phyloP scores from a whole-genome alignment of 208 protist species.

The Herpetomonas tarakana region DNA sequence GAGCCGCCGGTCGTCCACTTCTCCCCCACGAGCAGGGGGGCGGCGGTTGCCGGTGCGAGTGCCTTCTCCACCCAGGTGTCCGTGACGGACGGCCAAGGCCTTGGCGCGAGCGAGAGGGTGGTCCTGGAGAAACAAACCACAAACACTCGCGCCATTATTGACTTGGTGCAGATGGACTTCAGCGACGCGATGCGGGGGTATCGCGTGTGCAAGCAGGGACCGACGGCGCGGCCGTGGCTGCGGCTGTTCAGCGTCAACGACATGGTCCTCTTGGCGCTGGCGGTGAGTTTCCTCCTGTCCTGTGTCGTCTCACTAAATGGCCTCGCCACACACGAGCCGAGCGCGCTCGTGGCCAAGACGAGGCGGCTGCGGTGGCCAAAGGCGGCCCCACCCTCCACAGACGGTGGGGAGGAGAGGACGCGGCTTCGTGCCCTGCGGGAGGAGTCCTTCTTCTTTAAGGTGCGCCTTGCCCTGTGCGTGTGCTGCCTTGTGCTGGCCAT shows the following conservation, averaged over 20 bases:
- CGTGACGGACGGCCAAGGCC: neutral
- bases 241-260: constrained; percentile 46
- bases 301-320: neutral
- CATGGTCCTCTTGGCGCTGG: constrained; percentile 34
- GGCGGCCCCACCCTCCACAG: neutral
- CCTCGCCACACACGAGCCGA: neutral
- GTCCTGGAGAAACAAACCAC: constrained; percentile 49
- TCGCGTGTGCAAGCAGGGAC: constrained; percentile 42
- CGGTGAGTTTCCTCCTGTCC: constrained; percentile 4
- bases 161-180: constrained; percentile 62
- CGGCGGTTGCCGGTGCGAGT: constrained; percentile 3
- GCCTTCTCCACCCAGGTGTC: constrained; percentile 5
- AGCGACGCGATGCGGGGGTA: constrained; percentile 77
- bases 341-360: neutral
- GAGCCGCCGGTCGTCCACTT: constrained; percentile 6
- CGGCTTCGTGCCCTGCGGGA: no score
- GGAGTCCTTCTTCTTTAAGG: neutral
- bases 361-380: neutral
- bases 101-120: constrained; percentile 20
- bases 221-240: constrained; percentile 18
- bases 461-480: neutral
- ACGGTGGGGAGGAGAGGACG: neutral
- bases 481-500: constrained; percentile 17
- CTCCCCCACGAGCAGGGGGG: constrained; percentile 8
- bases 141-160: constrained; percentile 54